Conservation (phyloP, 75 land plant species). For the Pseudotsuga menziesii region DNA sequence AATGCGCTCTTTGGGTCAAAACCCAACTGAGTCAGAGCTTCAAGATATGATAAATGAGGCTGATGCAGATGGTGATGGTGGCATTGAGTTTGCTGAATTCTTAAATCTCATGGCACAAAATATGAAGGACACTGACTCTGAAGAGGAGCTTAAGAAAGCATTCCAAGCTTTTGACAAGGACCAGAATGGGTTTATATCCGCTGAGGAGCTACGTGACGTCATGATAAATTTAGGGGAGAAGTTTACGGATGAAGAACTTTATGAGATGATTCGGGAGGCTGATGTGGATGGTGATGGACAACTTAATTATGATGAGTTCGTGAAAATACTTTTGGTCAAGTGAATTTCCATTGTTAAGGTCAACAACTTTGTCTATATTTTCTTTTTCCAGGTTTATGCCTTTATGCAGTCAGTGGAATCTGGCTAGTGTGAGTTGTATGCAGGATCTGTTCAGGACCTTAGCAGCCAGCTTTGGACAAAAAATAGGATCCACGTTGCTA, state of each 20-base stretch:
- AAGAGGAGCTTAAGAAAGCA: slow-evolving; percentile 75
- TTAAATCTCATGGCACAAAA: slow-evolving; percentile 60
- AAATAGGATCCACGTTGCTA: too few relatives aligned
- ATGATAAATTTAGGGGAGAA: slow-evolving; percentile 86
- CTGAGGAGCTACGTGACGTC: slow-evolving; percentile 76
- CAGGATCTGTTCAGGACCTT: too few relatives aligned
- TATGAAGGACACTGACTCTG: slow-evolving; percentile 74
- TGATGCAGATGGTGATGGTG: slow-evolving; percentile 67
- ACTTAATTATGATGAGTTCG: slow-evolving; percentile 67
- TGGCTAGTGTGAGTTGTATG: too few relatives aligned
- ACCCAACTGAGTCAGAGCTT: slow-evolving; percentile 64
- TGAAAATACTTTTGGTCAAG: slow-evolving; percentile 70
- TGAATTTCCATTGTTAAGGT: slow-evolving; percentile 8
- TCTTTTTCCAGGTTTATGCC: too few relatives aligned
- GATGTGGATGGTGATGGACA: slow-evolving; percentile 73
- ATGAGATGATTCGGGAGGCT: slow-evolving; percentile 71
- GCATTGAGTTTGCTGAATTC: slow-evolving; percentile 62
- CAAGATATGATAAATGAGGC: slow-evolving; percentile 67
- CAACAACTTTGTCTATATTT: too few relatives aligned
- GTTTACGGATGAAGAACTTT: slow-evolving; percentile 81
- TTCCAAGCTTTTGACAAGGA: slow-evolving; percentile 85
- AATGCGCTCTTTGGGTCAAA: slow-evolving; percentile 58
- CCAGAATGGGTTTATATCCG: slow-evolving; percentile 81
- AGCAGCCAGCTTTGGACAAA: too few relatives aligned
- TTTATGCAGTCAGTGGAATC: too few relatives aligned